These are phyloP conservation scores for Diddensiella santjacobensis DNA, from an alignment of 805 yeast genomes.

Conservation along the genomic window DNA sequence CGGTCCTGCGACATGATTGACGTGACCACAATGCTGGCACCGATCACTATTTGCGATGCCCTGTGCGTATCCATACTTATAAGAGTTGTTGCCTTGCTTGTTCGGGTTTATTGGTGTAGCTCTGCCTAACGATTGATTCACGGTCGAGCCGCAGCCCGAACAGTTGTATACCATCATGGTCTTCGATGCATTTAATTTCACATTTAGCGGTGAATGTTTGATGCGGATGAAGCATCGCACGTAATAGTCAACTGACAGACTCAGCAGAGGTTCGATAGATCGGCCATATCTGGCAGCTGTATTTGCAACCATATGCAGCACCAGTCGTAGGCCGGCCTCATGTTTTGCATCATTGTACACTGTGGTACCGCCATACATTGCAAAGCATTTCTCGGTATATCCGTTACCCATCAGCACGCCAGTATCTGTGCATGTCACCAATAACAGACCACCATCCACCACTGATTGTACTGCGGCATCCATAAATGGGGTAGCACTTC, in stretches of 20 bases:
- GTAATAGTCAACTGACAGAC: conserved; percentile 87
- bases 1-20: conserved; percentile 86
- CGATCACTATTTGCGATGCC: conserved; percentile 52
- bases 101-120: conserved; percentile 29
- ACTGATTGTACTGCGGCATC: conserved; percentile 86
- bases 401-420: conserved; percentile 95
- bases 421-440: conserved; percentile 94
- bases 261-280: conserved; percentile 78
- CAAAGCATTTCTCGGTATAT: conserved; percentile 95
- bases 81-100: conserved; percentile 6
- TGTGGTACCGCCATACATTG: conserved; percentile 90
- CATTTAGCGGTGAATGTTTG: conserved; percentile 70
- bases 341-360: conserved; percentile 84
- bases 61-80: conserved; percentile 50
- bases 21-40: conserved; percentile 68
- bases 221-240: conserved; percentile 82
- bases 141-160: conserved; percentile 75
- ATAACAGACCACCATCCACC: conserved; percentile 76
- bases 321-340: conserved; percentile 87
- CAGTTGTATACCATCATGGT: conserved; percentile 80
- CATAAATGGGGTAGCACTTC: conserved; percentile 93
- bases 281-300: conserved; percentile 90
- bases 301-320: conserved; percentile 66
- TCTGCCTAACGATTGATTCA: conserved; percentile 73
- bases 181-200: conserved; percentile 71